Percentiles rank a stretch among this genome's conserved stretches.
phyloP scores from a whole-genome alignment of 768 basidiomycete species.

The Nidula microcarpa region DNA sequence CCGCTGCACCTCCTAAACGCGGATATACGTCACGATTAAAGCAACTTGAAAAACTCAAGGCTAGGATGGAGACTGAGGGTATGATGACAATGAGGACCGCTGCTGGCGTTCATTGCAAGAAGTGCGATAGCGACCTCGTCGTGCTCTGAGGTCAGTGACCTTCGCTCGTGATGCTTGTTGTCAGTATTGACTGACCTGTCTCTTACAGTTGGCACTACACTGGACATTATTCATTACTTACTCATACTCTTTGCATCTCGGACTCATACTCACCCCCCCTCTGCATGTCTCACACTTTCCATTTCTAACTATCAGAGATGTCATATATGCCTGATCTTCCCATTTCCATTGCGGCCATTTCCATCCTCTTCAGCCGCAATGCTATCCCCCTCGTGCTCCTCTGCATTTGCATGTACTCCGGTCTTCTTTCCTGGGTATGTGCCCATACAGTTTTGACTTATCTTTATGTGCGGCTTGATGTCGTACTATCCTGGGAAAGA shows the following conservation, averaged over 20 bases:
- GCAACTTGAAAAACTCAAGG: conserved; percentile 62
- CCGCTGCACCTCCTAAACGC: conserved; percentile 12
- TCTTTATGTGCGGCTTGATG: conserved; percentile 4
- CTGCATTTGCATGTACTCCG: conserved; percentile 6
- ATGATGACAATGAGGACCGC: conserved; percentile 18
- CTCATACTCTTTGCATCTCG: conserved; percentile 11
- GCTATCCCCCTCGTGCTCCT: conserved; percentile 11
- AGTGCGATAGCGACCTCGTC: conserved; percentile 34
- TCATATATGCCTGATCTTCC: not conserved
- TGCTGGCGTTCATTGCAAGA: conserved; percentile 29
- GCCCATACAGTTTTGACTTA: conserved; percentile 2
- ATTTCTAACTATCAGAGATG: too few relatives aligned
- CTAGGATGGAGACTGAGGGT: conserved; percentile 46
- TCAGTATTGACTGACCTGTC: not conserved
- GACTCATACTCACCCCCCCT: conserved; percentile 14
- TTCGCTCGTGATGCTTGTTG: not conserved
- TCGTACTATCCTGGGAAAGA: not conserved
- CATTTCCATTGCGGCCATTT: not conserved
- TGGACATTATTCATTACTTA: conserved; percentile 19
- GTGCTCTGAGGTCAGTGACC: conserved; percentile 33
- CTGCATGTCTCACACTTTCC: conserved; percentile 4
- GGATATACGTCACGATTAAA: conserved; percentile 59
- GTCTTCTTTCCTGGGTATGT: not conserved
- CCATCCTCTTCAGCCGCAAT: conserved; percentile 7
- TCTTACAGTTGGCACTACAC: conserved; percentile 3